Evolutionary conservation across 148 eudicot genomes (phyloP), one percentile per base, ranked within the genome.

Genomic region (Pouteria glomerata): DNA sequence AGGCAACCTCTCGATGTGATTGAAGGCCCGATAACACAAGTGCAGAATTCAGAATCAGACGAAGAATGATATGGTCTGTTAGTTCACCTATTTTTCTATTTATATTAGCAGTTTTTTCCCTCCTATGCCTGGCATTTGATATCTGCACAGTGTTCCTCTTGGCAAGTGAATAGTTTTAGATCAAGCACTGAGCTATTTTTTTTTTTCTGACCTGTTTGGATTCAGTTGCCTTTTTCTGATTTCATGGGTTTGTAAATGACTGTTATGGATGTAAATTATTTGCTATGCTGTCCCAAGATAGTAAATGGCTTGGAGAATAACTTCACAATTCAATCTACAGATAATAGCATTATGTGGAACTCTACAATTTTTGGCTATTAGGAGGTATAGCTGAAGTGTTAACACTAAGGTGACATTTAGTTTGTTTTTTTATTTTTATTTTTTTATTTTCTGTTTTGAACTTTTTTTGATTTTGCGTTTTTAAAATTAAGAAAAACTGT

Each of bases 11-110:
- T 26, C 66, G 71, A 72, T 66, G 66, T 75, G 23, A 84, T 86
- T 75, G 88, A 74, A 83, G 90, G 86, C 42, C 82, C 82, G 39
- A 55, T 78, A 18, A 57, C 57, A 68, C 73, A 57, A 18, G 82
- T 2, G 27, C 82, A 81, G 74, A 48, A 63, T 72, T 69, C 81
- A 31, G 85, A 74, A 48, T 66, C 81, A 0, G 80, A 74, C 67
- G 81, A 67, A 8, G 83, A 77, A 27, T 80, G 74, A 76, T 29
- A 23, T 41, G 23, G 21, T 42, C 34, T 52, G 2, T 31, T 24
- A 30, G n/a, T 42, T 15, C 72, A 26, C 39, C 56, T 58, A 41
- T 75, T 53, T 48, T 7, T 69, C 53, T 51, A 52, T 73, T 62
- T n/a, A 15, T n/a, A n/a, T n/a, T n/a, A n/a, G 66, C 29, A 57